These are phyloP conservation scores for Digitaria exilis DNA, from an alignment of 202 grass and related monocot species.

Conservation along the genomic window DNA sequence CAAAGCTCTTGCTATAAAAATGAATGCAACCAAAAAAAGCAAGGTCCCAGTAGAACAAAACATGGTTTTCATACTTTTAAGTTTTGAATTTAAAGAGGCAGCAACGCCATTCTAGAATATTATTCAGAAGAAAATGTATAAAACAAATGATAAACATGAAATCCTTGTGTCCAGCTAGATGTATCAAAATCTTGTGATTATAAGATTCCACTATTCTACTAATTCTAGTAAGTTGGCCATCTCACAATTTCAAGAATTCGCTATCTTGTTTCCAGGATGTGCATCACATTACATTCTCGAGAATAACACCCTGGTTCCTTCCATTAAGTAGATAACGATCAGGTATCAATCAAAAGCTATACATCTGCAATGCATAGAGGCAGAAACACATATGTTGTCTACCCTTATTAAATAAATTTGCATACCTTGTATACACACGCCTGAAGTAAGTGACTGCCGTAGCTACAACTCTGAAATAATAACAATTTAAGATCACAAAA, in stretches of 20 bases:
- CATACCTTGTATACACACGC: slow-evolving; percentile 97
- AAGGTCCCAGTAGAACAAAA: slow-evolving; percentile 3
- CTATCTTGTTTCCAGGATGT: background rate
- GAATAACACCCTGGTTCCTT: slow-evolving; percentile 9
- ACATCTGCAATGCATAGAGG: background rate
- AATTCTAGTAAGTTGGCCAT: background rate
- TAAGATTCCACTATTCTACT: background rate
- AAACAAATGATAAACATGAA: background rate
- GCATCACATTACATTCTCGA: background rate
- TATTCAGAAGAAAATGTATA: background rate
- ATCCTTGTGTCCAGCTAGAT: background rate
- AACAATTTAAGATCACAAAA: slow-evolving; percentile 33
- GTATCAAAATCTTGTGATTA: background rate
- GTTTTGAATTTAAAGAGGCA: background rate
- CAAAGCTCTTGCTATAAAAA: background rate
- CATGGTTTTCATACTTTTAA: background rate
- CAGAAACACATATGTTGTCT: background rate
- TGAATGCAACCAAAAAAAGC: background rate
- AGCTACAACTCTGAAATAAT: slow-evolving; percentile 91
- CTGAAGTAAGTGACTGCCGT: slow-evolving; percentile 96
- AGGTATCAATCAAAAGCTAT: background rate
- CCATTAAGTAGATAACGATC: background rate
- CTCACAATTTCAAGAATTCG: background rate
- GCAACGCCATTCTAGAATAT: background rate
- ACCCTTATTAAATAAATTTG: slow-evolving; percentile 28